Evolutionary conservation across 805 yeast genomes (phyloP), one percentile per base, ranked within the genome.

Genomic region (Clavispora asparagi): DNA sequence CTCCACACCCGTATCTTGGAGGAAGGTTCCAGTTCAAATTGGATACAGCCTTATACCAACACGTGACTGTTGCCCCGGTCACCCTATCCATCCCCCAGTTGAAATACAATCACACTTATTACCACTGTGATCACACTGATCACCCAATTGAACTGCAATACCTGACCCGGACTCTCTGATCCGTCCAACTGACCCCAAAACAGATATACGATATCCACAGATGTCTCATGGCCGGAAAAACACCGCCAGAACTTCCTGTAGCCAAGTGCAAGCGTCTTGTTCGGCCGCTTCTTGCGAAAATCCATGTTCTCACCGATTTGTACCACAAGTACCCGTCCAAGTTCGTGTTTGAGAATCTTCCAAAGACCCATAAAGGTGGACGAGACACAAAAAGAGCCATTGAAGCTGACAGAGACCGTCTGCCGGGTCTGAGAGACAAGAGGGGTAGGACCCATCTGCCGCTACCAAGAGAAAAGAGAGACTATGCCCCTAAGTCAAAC

Each of bases 261-360:
- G 44, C 64, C 14, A 58, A 62, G 41, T 67, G 69, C 54, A 67
- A 65, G 49, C 54, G 74, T 36, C 50, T 64, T 1, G 58, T 63
- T 8, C 60, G 76, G 13, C 76, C 76, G 19, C 55, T 71, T 16
- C 48, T 67, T 5, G 54, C 72, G 27, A 68, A 67, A 47, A 58
- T 69, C 37, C 73, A 68, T 48, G 49, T 58, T 4, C 58, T 71
- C 35, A 63, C 65, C 25, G 67, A 65, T 39, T 42, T 58, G 16
- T 53, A 52, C 36, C 41, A 48, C 8, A 64, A 67, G 47, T 56
- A 59, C 42, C 71, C 74, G 3, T 45, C 51, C 5, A 45, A 47
- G 16, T 46, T 53, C 19, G 43, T 12, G 13, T 50, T 53, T 16
- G 53, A 51, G 25, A 8, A 16, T 17, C n/a, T 17, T 10, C 37